Conservation (phyloP, 1,284 basidiomycete genomes). For the Cutaneotrichosporon sp. region DNA sequence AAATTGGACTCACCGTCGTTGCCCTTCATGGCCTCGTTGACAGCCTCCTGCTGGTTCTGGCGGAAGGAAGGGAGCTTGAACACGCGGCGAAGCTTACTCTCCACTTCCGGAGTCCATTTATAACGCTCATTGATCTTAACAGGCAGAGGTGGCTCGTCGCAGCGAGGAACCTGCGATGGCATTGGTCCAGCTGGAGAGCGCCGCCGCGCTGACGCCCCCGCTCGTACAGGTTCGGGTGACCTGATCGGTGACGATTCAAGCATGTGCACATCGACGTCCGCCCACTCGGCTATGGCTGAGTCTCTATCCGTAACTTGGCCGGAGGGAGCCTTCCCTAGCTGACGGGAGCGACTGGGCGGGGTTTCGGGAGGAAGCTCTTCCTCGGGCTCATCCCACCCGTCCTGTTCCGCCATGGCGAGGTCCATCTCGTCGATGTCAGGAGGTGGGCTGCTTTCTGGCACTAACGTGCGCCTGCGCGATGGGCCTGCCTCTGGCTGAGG, state of each 20-base stretch:
- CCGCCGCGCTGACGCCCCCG: not conserved
- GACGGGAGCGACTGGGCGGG: not conserved
- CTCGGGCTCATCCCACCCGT: not conserved
- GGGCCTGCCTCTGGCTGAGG: slow-evolving; percentile 8
- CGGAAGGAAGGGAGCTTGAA: slow-evolving; percentile 73
- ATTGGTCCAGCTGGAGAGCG: not conserved
- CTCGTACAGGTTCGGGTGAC: not conserved
- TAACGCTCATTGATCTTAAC: slow-evolving; percentile 35
- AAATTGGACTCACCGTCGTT: slow-evolving; percentile 54
- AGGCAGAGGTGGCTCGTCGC: not conserved
- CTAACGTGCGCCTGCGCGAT: not conserved
- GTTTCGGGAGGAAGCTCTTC: slow-evolving; percentile 16
- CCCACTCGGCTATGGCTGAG: slow-evolving; percentile 24
- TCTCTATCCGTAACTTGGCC: not conserved
- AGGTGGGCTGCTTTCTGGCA: slow-evolving; percentile 15
- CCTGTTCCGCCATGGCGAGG: slow-evolving; percentile 29
- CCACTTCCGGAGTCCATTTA: slow-evolving; percentile 58
- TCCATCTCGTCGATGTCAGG: slow-evolving; percentile 27
- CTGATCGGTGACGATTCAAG: slow-evolving; percentile 31
- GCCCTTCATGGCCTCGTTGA: slow-evolving; percentile 69
- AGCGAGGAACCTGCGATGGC: not conserved
- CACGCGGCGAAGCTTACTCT: slow-evolving; percentile 57
- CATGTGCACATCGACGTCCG: slow-evolving; percentile 22
- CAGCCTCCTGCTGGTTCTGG: slow-evolving; percentile 79
- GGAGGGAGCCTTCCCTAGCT: not conserved